phyloP scores from a whole-genome alignment of 805 yeast species.

The Debaryomyces hansenii region DNA sequence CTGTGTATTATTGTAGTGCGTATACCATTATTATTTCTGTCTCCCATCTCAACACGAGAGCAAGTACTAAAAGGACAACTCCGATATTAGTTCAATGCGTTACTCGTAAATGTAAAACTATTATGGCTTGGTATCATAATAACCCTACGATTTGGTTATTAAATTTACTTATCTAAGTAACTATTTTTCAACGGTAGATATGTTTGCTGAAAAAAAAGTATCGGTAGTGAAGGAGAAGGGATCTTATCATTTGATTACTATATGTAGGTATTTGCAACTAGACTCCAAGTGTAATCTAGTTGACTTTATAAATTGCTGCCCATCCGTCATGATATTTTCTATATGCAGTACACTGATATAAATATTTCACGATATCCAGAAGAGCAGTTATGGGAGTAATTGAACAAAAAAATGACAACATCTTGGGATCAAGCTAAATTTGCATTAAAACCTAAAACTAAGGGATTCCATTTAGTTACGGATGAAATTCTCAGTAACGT shows the following conservation, averaged over 20 bases:
- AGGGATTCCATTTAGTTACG: conserved; percentile 72
- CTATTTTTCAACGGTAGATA: too few relatives aligned
- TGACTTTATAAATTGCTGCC: not conserved
- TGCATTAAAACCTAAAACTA: conserved; percentile 53
- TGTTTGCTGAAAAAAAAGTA: too few relatives aligned
- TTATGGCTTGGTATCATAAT: too few relatives aligned
- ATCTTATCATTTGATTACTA: not conserved
- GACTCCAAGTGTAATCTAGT: not conserved
- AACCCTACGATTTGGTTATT: too few relatives aligned
- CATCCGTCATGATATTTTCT: not conserved
- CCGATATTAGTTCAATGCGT: not conserved
- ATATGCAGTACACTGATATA: not conserved
- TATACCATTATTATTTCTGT: not conserved
- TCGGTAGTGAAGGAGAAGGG: too few relatives aligned
- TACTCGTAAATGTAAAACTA: too few relatives aligned
- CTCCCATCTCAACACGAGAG: too few relatives aligned
- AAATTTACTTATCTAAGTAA: too few relatives aligned
- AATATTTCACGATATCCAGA: not conserved
- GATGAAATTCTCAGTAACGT: conserved; percentile 57
- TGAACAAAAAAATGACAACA: conserved; percentile 2
- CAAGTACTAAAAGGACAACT: not conserved
- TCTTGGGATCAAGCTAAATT: conserved; percentile 64
- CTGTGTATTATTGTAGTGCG: not conserved
- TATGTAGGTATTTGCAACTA: not conserved
- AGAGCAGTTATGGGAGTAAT: not conserved